Base-by-base conservation (phyloP, 805 yeast genomes). In the Pichia heedii region DNA sequence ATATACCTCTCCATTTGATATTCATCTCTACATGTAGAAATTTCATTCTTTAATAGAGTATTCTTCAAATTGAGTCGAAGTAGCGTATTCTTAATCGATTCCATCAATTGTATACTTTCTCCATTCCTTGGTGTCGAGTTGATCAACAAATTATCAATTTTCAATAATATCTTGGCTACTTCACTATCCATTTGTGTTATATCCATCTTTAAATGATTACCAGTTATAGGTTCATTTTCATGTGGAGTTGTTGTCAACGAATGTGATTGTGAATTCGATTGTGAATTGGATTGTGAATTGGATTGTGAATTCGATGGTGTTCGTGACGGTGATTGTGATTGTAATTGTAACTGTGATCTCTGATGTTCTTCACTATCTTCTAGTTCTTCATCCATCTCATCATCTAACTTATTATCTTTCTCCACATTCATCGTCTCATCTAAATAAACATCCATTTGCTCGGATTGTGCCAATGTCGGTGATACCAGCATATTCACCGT, bases 61-160 rank as follows among this genome's bases (percentile, higher is more conserved):
- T 62, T 63, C 40, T 49, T 54, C 24, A 65, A 45, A 39, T 63
- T 65, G 36, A 62, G 42, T 33, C 63, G 51, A 22, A 63, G 46
- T 1, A 63, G 43, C 9, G 59, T 50, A 18, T 55, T 52, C 36
- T 51, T 44, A 4, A 47, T 11, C 15, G 32, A 27, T 13, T 27
- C 32, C 32, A 27, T 27, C n/a, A 27, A 27, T 27, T 11, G n/a
- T 27, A 15, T 15, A 27, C 6, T 27, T 8, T 27, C 32, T 12
- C 12, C 15, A n/a, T 5, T 13, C 6, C 13, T 27, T n/a, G n/a
- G n/a, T n/a, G n/a, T n/a, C n/a, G n/a, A n/a, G 30, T 27, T n/a
- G 5, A 8, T n/a, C 6, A 13, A 6, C 6, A 27, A 6, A 27
- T 15, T 27, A 12, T 27, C 32, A 11, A 27, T 27, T 15, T 27